Conservation (phyloP, 345 rosid species). For the Syzygium grande region DNA sequence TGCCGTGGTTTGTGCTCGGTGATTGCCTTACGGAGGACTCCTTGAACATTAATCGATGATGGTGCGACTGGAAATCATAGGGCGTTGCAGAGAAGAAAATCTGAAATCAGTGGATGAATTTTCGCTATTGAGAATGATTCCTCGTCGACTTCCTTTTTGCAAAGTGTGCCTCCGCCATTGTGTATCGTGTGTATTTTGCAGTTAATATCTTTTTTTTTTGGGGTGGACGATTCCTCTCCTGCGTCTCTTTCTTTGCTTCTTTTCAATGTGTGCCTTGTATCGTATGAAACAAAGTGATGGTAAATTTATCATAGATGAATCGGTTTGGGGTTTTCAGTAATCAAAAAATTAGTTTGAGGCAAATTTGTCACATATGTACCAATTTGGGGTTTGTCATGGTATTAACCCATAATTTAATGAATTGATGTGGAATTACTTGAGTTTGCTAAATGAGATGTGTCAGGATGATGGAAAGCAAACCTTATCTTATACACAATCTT, state of each 20-base stretch:
- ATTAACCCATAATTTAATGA: too few relatives aligned
- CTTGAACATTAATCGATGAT: background rate
- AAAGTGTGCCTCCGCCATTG: background rate
- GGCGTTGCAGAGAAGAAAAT: background rate
- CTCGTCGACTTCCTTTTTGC: background rate
- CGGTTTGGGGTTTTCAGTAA: too few relatives aligned
- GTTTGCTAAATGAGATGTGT: background rate
- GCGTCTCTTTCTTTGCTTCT: background rate
- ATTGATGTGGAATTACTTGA: background rate
- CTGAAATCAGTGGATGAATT: background rate
- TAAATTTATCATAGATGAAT: too few relatives aligned
- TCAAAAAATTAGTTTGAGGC: too few relatives aligned
- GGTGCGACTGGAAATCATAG: background rate
- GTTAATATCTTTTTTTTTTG: too few relatives aligned
- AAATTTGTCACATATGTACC: too few relatives aligned
- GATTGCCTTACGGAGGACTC: background rate
- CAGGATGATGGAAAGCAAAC: background rate
- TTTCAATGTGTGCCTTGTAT: background rate
- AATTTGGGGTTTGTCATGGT: too few relatives aligned
- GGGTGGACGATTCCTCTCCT: background rate
- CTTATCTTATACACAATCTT: too few relatives aligned
- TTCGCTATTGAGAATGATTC: background rate
- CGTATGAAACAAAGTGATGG: too few relatives aligned
- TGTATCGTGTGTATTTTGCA: background rate
- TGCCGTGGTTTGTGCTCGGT: background rate